These are phyloP conservation scores for Coleophoma eucalyptorum DNA, from an alignment of 2,329 filamentous ascomycete species.

Conservation along the genomic window DNA sequence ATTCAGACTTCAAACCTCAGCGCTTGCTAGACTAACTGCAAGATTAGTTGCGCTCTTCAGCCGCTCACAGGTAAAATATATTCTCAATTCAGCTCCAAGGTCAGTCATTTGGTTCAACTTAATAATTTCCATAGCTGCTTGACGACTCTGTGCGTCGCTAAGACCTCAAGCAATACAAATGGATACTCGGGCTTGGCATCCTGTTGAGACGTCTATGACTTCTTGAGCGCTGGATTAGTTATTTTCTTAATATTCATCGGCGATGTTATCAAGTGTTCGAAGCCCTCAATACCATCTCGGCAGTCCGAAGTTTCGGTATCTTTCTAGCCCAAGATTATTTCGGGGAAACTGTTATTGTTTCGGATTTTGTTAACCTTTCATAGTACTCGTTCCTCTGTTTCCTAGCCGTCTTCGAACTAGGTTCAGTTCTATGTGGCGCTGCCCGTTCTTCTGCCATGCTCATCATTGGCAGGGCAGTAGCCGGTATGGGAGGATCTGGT, in stretches of 20 bases:
- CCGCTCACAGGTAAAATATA: slow-evolving; percentile 48
- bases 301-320: no score
- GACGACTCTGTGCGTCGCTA: no score
- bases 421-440: slow-evolving; percentile 46
- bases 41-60: slow-evolving; percentile 42
- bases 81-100: slow-evolving; percentile 32
- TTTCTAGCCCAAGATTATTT: no score
- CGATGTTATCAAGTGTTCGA: no score
- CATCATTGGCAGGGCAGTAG: slow-evolving; percentile 48
- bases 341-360: no score
- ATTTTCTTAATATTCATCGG: no score
- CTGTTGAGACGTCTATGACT: no score
- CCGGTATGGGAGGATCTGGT: slow-evolving; percentile 47
- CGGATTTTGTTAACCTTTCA: no score
- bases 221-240: no score
- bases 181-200: no score
- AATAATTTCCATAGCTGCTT: not conserved
- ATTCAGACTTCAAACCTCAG: not conserved
- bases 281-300: no score
- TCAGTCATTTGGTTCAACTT: slow-evolving; percentile 3
- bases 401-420: slow-evolving; percentile 50
- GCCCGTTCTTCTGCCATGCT: slow-evolving; percentile 46
- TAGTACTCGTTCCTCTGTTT: slow-evolving; percentile 8
- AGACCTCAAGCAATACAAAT: no score
- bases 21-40: slow-evolving; percentile 35